Evolutionary conservation across 2,329 filamentous ascomycete genomes (phyloP).

Genomic region (Teratosphaeria nubilosa): DNA sequence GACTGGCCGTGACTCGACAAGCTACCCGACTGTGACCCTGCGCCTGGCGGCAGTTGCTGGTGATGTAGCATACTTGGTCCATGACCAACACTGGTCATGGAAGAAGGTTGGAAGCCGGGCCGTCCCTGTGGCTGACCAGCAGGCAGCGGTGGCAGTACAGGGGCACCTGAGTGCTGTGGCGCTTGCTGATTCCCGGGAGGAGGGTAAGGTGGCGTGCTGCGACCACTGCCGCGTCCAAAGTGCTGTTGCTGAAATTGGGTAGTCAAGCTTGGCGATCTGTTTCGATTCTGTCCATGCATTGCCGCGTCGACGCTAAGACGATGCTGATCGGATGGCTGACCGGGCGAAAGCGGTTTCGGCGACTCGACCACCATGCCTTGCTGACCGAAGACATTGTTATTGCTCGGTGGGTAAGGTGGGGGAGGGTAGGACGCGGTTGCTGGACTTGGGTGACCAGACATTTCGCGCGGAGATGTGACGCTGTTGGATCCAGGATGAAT

Average conservation of each 20-base stretch:
- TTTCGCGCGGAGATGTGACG: conserved; percentile 27
- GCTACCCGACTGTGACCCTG: conserved; percentile 39
- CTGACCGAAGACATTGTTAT: conserved; percentile 56
- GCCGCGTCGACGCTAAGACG: conserved; percentile 42
- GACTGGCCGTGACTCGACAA: conserved; percentile 44
- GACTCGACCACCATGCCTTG: conserved; percentile 66
- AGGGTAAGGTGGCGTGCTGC: conserved; percentile 42
- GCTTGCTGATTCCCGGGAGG: conserved; percentile 24
- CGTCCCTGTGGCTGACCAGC: conserved; percentile 15
- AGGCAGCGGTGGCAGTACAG: conserved; percentile 32
- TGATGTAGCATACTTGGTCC: conserved; percentile 32
- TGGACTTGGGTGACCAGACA: conserved; percentile 23
- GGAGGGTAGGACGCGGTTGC: conserved; percentile 11
- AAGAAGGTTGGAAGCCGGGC: conserved; percentile 8
- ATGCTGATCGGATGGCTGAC: conserved; percentile 38
- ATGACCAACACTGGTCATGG: conserved; percentile 10
- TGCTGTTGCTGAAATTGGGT: conserved; percentile 57
- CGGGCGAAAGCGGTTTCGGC: conserved; percentile 72
- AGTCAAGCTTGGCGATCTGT: conserved; percentile 56
- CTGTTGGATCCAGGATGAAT: conserved; percentile 22
- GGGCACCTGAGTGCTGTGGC: conserved; percentile 15
- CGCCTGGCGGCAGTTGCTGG: conserved; percentile 10
- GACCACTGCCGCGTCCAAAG: conserved; percentile 49
- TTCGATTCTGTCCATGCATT: conserved; percentile 33
- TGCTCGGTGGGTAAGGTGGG: conserved; percentile 20